Evolutionary conservation across 2,329 filamentous ascomycete genomes (phyloP).

Genomic region (Salinomyces thailandicus): DNA sequence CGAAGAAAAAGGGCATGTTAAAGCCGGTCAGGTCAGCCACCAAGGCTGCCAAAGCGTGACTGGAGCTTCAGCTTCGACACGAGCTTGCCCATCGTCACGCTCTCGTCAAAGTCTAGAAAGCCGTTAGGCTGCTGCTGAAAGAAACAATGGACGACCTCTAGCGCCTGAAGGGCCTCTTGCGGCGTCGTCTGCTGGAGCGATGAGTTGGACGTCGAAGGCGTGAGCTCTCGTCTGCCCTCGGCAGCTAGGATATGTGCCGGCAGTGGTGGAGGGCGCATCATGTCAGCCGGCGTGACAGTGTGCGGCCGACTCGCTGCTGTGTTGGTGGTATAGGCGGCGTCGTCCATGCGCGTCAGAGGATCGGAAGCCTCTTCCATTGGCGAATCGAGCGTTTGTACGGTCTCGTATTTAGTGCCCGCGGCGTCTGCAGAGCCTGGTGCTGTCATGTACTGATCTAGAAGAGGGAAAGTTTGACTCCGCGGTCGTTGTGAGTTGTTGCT

Average conservation of each 20-base stretch:
- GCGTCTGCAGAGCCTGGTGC: conserved; percentile 43
- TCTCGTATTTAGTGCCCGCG: conserved; percentile 44
- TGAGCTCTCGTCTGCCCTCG: conserved; percentile 13
- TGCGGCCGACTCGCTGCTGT: too few relatives aligned
- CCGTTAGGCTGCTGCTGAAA: conserved; percentile 61
- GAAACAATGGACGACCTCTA: conserved; percentile 72
- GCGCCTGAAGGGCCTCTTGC: conserved; percentile 73
- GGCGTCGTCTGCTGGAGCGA: conserved; percentile 56
- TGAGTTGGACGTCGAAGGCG: conserved; percentile 20
- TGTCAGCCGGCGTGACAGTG: conserved; percentile 23
- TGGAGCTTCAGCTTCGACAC: conserved; percentile 71
- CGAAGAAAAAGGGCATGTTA: too few relatives aligned
- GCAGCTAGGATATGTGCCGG: conserved; percentile 24
- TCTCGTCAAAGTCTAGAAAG: conserved; percentile 67
- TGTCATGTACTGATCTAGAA: conserved; percentile 51
- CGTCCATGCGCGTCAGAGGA: conserved; percentile 32
- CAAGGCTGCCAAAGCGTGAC: conserved; percentile 12
- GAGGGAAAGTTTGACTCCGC: conserved; percentile 80
- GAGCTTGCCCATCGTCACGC: conserved; percentile 64
- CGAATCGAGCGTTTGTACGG: conserved; percentile 30
- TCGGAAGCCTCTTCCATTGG: conserved; percentile 25
- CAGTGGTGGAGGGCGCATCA: conserved; percentile 39
- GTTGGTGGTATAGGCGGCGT: conserved; percentile 24
- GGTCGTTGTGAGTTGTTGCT: conserved; percentile 59
- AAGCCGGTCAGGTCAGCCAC: conserved; percentile 4